A percentile compares a stretch with the other conserved stretches of the same genome.
Conservation (phyloP, 495 filamentous ascomycete species). For the Penicillium flavigenum region DNA sequence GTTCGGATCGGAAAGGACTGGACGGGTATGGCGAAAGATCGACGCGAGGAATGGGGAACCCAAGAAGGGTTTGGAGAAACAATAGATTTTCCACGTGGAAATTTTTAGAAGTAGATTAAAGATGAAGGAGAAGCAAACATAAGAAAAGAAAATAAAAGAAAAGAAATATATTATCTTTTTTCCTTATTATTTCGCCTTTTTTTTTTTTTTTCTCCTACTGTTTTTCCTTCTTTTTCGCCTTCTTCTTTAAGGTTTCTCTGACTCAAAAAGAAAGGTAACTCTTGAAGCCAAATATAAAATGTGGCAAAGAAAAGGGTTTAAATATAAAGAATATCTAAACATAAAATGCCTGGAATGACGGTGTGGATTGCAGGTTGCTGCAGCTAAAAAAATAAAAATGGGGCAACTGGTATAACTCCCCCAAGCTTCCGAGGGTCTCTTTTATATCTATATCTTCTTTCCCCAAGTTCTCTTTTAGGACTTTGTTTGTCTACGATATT, state of each 20-base stretch:
- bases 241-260: background rate
- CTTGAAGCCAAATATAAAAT: background rate
- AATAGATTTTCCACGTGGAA: conserved; percentile 20
- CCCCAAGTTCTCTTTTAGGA: background rate
- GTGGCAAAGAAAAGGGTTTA: conserved; percentile 3
- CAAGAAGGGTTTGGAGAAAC: conserved; percentile 13
- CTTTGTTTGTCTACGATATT: background rate
- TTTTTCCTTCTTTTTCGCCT: conserved; percentile 1
- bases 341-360: conserved; percentile 32
- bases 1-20: conserved; percentile 26
- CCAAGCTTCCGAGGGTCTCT: background rate
- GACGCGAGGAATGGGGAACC: conserved; percentile 29
- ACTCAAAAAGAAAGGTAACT: background rate
- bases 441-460: background rate
- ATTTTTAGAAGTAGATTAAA: conserved; percentile 17
- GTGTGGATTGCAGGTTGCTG: conserved; percentile 28
- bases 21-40: conserved; percentile 26
- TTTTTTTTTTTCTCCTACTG: conserved; percentile 2
- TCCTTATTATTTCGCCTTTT: conserved; percentile 4
- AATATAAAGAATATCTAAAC: conserved; percentile 16
- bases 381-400: conserved; percentile 11
- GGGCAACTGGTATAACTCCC: conserved; percentile 5
- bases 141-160: conserved; percentile 3
- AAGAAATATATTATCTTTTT: conserved; percentile 7
- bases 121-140: background rate